Evolutionary conservation across 169 alveolate genomes (phyloP), one percentile per base, ranked within the genome.

Genomic region (Pseudocohnilembus persalinus): DNA sequence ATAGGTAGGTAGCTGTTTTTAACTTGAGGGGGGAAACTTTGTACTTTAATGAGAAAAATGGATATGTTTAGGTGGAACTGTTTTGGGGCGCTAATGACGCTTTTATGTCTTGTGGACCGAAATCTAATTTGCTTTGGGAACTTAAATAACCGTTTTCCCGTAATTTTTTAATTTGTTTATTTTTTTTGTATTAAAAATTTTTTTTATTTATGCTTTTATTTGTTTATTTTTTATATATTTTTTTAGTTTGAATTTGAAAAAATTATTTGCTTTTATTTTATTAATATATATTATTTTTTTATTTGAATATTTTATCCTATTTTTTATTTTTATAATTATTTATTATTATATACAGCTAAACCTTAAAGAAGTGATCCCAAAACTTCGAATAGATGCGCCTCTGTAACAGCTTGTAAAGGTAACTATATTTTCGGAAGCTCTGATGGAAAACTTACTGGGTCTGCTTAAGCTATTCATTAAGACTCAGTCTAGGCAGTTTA

Each of bases 1-100:
- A 92, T 28, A 96, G 94, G 80, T 76, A 85, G 34, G 89, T 94
- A 11, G 95, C 93, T 31, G 87, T 94, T 4, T 93, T 92, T 73
- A 92, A 96, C 88, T 78, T 84, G 20, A 77, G 88, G 24, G 91
- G 78, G 0, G 63, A 31, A 11, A 11, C 26, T 20, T 20, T 49
- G 26, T 49, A 49, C 68, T 20, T 11, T 49, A 49, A 49, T 49
- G 68, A 49, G 26, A 49, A 49, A 49, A 4, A 49, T 20, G 26
- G 26, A 11, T 11, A 4, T 49, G 68, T 11, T 49, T 11, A 49
- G 20, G 20, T 20, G 20, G 68, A 49, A 49, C 4, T 49, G 4
- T 11, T 4, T 49, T 49, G 68, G 68, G 20, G 20, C 68, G 68
- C 26, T 11, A 20, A 49, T 11, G 26, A 49, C 4, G 68, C 4